Base-by-base conservation (phyloP, 768 basidiomycete genomes). In the Lactifluus hygrophoroides region DNA sequence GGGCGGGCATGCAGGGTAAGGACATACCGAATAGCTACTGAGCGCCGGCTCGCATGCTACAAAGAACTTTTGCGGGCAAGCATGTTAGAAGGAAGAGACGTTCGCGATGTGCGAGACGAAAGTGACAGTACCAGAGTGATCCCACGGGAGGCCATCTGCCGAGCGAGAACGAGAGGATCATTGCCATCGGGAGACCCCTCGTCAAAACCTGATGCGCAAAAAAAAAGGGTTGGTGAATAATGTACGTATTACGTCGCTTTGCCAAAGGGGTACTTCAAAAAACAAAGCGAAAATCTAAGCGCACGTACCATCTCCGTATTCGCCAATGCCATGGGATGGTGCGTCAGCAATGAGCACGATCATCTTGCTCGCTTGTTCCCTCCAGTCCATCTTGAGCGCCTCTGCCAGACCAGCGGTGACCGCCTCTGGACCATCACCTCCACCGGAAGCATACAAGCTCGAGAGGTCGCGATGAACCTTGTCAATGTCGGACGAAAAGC, bases 31-130 rank as follows among this genome's bases (percentile, higher is more conserved):
- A 68, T 95, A 95, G 44, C 92, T 91, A 63, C 90, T 93, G 59
- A 95, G 77, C 5, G 92, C 94, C 56, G 95, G 94, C 72, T 98
- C 95, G 74, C 95, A 98, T 28, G 95, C 95, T n/a, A 98, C 95
- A 70, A 96, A 94, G 75, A 97, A 97, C 93, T 96, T 42, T 38
- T 43, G 70, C 7, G 58, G 32, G 54, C 40, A 17, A 56, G 21
- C 1, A 21, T 17, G 19, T 63, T 43, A 58, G 60, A 40, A 54
- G 23, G n/a, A 61, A 56, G 14, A 61, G 56, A 52, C 52, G 58
- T 30, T 53, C 42, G 5, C n/a, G 60, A 47, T 28, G 2, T 44
- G 56, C 30, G 58, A 46, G 25, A 51, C 27, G 47, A 86, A 68
- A 21, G 21, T 5, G 14, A 40, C 28, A 34, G 48, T 69, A 92